Evolutionary conservation across 2,329 filamentous ascomycete genomes (phyloP).

Genomic region (Claviceps sp.): DNA sequence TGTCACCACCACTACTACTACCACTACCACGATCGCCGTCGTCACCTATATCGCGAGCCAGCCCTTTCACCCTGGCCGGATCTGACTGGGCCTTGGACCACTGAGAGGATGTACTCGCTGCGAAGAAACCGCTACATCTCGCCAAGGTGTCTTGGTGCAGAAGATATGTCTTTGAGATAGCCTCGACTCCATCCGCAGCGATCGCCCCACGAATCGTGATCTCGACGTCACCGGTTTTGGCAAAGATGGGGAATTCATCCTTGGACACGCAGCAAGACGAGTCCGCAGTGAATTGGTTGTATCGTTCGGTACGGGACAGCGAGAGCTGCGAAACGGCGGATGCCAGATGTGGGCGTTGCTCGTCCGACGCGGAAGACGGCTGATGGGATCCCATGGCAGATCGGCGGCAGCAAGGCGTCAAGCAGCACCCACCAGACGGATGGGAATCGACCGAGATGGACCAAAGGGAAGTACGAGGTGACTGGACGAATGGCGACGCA

Average conservation of each 20-base stretch:
- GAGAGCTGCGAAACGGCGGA: slow-evolving; percentile 37
- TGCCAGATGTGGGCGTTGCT: neutral
- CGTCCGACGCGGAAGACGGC: no score
- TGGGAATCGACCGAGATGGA: no score
- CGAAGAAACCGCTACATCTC: slow-evolving; percentile 24
- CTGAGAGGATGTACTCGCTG: slow-evolving; percentile 67
- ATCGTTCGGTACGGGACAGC: slow-evolving; percentile 49
- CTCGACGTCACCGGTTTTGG: slow-evolving; percentile 80
- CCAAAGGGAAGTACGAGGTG: no score
- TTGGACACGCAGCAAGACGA: slow-evolving; percentile 55
- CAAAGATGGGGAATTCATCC: slow-evolving; percentile 86
- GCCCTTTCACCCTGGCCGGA: slow-evolving; percentile 24
- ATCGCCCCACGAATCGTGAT: slow-evolving; percentile 57
- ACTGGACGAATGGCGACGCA: no score
- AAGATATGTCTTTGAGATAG: slow-evolving; percentile 63
- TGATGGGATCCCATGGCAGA: no score
- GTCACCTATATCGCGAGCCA: slow-evolving; percentile 27
- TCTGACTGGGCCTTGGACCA: slow-evolving; percentile 37
- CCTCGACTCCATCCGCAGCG: slow-evolving; percentile 35
- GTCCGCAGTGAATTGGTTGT: slow-evolving; percentile 70
- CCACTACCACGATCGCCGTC: neutral
- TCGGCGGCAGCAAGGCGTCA: neutral
- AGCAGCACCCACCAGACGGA: no score
- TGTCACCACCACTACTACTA: neutral
- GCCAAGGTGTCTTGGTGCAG: slow-evolving; percentile 78